Evolutionary conservation across 768 basidiomycete species (phyloP), one percentile per base, ranked within the genome.

Genomic region (Trametes elegans): DNA sequence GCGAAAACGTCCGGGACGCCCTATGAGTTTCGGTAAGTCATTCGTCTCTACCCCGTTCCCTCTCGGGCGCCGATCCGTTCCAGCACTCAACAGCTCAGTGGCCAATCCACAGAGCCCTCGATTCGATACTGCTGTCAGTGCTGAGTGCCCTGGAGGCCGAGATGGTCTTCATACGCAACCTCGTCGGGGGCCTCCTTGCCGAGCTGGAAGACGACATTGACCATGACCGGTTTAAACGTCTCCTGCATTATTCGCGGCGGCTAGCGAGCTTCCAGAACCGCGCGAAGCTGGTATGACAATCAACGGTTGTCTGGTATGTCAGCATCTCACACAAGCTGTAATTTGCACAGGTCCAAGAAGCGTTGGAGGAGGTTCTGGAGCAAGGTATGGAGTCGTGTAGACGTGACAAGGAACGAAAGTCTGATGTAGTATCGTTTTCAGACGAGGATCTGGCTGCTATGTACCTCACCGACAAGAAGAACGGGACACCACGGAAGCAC

Each of bases 141-240:
- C 74, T 95, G 53, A 90, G 89, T 60, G 94, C 96, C 5, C 76
- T 98, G 21, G 96, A 98, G 73, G 93, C 93, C 28, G 96, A 98
- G 73, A 90, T 98, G 89, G 88, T 88, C 13, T 95, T 95, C 66
- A 91, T 93, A 47, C 85, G 95, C 29, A 88, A 89, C 58, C 83
- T 97, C 32, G 90, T 98, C 47, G 90, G 90, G 48, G 89, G 92
- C 3, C 76, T 98, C 9, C 76, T 98, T 27, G 90, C 90, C 16
- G 95, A 96, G 70, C 80, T 98, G 46, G 96, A 98, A 66, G 92
- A 93, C 56, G 89, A 95, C 65, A 97, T 98, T 63, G 92, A 96
- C 67, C 87, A 93, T 35, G 95, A 97, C 71, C 90, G 93, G 50
- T 91, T 98, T 69, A 93, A 92, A 67, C 81, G 90, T 19, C 74